These are phyloP conservation scores for Stachybotrys echinatus DNA, from an alignment of 2,329 filamentous ascomycete species.

Conservation along the genomic window DNA sequence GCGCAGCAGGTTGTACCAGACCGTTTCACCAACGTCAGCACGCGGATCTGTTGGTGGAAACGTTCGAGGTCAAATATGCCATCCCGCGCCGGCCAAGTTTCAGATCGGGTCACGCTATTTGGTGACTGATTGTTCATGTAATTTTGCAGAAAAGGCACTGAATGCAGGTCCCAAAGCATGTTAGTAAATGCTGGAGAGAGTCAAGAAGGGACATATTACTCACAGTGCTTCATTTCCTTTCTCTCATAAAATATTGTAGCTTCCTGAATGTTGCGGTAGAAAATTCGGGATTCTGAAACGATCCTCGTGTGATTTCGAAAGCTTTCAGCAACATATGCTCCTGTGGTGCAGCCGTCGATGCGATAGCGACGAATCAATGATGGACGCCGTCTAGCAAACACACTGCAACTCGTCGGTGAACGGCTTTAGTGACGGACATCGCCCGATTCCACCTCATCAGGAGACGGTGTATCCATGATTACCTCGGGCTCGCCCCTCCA, in stretches of 20 bases:
- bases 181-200: neutral
- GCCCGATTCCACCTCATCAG: neutral
- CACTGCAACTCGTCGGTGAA: no score
- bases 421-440: no score
- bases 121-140: neutral
- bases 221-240: no score
- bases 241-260: no score
- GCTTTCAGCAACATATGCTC: no score
- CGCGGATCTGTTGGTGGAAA: neutral
- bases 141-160: neutral
- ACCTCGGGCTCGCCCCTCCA: slow-evolving; percentile 11
- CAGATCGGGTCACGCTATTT: neutral
- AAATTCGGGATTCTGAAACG: no score
- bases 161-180: neutral
- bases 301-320: no score
- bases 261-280: no score
- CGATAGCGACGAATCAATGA: no score
- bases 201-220: no score
- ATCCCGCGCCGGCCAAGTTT: neutral
- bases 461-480: neutral
- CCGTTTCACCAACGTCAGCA: neutral
- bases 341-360: no score
- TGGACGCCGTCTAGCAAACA: no score
- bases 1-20: neutral
- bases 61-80: neutral